phyloP scores from a whole-genome alignment of 805 yeast species.

The Monosporozyma aerobia region DNA sequence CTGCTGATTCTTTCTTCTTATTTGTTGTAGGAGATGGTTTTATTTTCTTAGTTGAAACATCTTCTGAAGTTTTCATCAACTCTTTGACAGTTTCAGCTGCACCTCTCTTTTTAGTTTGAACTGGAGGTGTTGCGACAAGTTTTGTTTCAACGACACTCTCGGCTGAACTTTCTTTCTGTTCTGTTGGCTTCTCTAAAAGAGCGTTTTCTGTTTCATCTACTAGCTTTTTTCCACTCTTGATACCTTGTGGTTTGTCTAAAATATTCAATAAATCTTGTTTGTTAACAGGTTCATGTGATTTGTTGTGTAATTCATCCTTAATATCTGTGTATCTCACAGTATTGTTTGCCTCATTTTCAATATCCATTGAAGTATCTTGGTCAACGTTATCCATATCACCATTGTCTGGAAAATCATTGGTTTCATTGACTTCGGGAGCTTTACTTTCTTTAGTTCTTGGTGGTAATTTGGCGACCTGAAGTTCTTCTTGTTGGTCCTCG shows the following conservation, averaged over 20 bases:
- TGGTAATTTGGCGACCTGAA: background rate
- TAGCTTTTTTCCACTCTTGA: background rate
- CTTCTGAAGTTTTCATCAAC: background rate
- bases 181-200: background rate
- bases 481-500: background rate
- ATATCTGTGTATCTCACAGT: constrained; percentile 6
- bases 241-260: background rate
- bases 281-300: constrained; percentile 2
- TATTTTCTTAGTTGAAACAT: background rate
- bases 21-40: background rate
- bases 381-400: background rate
- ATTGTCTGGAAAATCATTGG: background rate
- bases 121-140: background rate
- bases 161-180: background rate
- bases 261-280: constrained; percentile 7
- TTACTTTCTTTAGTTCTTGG: background rate
- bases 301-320: background rate
- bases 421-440: background rate
- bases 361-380: background rate
- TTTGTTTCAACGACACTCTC: background rate
- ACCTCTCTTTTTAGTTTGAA: background rate
- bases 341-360: constrained; percentile 3
- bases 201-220: background rate
- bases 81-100: background rate
- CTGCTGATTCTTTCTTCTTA: background rate